Conservation (phyloP, 2,329 filamentous ascomycete genomes). For the Emmonsiellopsis sp. region DNA sequence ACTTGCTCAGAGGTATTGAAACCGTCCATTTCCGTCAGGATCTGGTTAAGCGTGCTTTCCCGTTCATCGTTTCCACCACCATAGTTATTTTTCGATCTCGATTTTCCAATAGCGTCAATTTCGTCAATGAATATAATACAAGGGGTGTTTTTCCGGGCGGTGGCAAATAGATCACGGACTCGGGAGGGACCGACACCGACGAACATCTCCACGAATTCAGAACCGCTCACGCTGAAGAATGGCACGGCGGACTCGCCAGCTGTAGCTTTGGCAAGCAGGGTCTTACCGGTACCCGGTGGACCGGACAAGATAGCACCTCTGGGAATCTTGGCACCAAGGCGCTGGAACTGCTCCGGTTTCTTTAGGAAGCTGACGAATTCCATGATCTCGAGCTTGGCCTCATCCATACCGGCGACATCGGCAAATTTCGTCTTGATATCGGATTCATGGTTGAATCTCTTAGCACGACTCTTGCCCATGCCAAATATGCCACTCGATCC, state of each 20-base stretch:
- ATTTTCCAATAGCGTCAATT: conserved; percentile 94
- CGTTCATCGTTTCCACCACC: conserved; percentile 94
- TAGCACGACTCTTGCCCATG: conserved; percentile 90
- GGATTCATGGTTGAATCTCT: conserved; percentile 95
- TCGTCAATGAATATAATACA: conserved; percentile 99
- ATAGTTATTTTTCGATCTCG: conserved; percentile 72
- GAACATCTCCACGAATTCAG: conserved; percentile 99
- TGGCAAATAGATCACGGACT: conserved; percentile 89
- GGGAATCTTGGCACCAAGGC: conserved; percentile 93
- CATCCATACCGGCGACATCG: conserved; percentile 95
- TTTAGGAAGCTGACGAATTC: conserved; percentile 97
- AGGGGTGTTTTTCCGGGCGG: conserved; percentile 87
- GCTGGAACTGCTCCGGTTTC: conserved; percentile 84
- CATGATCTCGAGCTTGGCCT: conserved; percentile 97
- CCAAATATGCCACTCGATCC: conserved; percentile 76
- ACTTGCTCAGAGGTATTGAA: conserved; percentile 97
- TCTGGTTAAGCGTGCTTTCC: conserved; percentile 95
- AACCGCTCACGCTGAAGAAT: conserved; percentile 97
- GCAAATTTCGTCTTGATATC: conserved; percentile 95
- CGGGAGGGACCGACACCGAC: conserved; percentile 95
- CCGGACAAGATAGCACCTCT: conserved; percentile 93
- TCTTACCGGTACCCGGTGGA: conserved; percentile 98
- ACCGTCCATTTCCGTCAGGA: conserved; percentile 97
- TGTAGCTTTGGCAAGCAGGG: conserved; percentile 90
- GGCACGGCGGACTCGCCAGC: conserved; percentile 94